Percentiles rank a stretch among this genome's conserved stretches.
These are phyloP conservation scores for Aspergillus terreus DNA, from an alignment of 2,329 filamentous ascomycete species.

Conservation along the genomic window DNA sequence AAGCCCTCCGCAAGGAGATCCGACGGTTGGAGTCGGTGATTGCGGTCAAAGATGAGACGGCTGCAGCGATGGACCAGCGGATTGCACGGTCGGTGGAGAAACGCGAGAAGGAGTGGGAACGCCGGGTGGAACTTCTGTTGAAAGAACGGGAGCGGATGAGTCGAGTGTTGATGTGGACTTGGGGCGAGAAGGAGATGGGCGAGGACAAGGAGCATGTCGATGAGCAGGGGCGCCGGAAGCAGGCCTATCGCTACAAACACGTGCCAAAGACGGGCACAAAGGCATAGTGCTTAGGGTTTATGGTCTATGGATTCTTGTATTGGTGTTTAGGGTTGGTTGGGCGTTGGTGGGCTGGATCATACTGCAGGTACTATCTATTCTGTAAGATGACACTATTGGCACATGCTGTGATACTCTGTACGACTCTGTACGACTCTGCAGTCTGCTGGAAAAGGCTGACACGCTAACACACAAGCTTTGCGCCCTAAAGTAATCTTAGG, in stretches of 20 bases:
- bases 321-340: no score
- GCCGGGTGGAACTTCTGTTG: slow-evolving; percentile 37
- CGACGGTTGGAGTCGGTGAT: slow-evolving; percentile 32
- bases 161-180: slow-evolving; percentile 37
- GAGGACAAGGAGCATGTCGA: slow-evolving; percentile 21
- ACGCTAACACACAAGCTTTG: no score
- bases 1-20: slow-evolving; percentile 30
- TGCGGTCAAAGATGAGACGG: slow-evolving; percentile 38
- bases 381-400: no score
- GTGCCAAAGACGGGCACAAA: slow-evolving; percentile 9
- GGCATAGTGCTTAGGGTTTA: neutral
- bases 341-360: no score
- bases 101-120: slow-evolving; percentile 42
- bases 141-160: slow-evolving; percentile 40
- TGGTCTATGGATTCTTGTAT: no score
- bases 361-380: no score
- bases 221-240: slow-evolving; percentile 21
- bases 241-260: slow-evolving; percentile 40
- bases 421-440: no score
- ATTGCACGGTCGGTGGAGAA: slow-evolving; percentile 40
- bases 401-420: no score
- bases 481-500: no score
- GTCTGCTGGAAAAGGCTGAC: no score
- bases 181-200: slow-evolving; percentile 41
- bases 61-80: slow-evolving; percentile 36